Evolutionary conservation across 768 basidiomycete species (phyloP).

Genomic region (Trametes cinnabarina): DNA sequence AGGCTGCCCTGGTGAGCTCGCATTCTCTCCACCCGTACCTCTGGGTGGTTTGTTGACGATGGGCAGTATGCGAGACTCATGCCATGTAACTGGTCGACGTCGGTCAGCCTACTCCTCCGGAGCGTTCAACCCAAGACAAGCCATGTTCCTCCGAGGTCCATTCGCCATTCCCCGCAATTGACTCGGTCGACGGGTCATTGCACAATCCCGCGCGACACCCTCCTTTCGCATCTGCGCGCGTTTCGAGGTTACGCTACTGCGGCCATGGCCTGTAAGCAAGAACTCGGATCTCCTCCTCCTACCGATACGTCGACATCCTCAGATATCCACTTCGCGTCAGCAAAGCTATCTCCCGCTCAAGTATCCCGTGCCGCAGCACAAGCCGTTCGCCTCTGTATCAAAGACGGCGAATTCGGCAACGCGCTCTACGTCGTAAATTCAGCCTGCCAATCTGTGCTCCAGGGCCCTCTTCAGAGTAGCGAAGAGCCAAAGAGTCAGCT

Average conservation of each 20-base stretch:
- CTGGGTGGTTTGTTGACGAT: background rate
- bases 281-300: too few species aligned
- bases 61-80: slow-evolving; percentile 64
- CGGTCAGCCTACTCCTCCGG: slow-evolving; percentile 44
- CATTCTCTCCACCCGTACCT: background rate
- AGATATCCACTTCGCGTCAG: background rate
- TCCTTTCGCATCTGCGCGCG: background rate
- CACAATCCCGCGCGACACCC: background rate
- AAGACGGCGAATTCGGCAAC: slow-evolving; percentile 41
- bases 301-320: background rate
- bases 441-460: slow-evolving; percentile 41
- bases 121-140: background rate
- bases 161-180: background rate
- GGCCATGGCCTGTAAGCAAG: background rate
- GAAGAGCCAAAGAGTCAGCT: slow-evolving; percentile 27
- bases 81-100: slow-evolving; percentile 63
- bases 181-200: background rate
- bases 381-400: slow-evolving; percentile 49
- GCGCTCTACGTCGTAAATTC: slow-evolving; percentile 61
- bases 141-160: background rate
- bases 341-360: slow-evolving; percentile 22
- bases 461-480: slow-evolving; percentile 16
- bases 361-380: slow-evolving; percentile 42
- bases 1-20: slow-evolving; percentile 27
- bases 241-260: background rate